These are phyloP conservation scores for Phialophora tarda DNA, from an alignment of 2,329 filamentous ascomycete species.

Conservation along the genomic window DNA sequence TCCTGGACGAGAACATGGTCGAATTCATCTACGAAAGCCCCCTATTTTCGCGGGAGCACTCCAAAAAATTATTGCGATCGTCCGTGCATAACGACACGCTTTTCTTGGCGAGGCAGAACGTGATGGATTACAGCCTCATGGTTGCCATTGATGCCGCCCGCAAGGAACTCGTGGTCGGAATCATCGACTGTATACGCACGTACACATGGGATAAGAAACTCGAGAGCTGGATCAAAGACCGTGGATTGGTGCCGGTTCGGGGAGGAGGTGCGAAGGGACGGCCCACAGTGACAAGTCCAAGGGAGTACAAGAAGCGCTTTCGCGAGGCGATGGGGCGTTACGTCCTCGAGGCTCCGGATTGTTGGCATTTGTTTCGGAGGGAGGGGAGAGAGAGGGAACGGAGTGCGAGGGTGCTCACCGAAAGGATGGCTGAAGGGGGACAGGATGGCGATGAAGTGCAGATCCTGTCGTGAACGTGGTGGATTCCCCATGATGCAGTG, in stretches of 20 bases:
- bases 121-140: slow-evolving; percentile 99
- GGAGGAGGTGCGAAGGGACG: slow-evolving; percentile 71
- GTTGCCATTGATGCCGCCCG: slow-evolving; percentile 90
- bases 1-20: slow-evolving; percentile 98
- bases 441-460: slow-evolving; percentile 27
- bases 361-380: slow-evolving; percentile 53
- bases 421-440: slow-evolving; percentile 25
- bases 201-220: slow-evolving; percentile 99
- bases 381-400: slow-evolving; percentile 30
- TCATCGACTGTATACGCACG: slow-evolving; percentile 97
- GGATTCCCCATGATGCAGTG: neutral
- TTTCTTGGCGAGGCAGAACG: slow-evolving; percentile 90
- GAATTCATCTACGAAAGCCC: slow-evolving; percentile 99
- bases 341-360: slow-evolving; percentile 59
- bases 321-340: slow-evolving; percentile 94
- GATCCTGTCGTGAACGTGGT: slow-evolving; percentile 15
- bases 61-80: slow-evolving; percentile 87
- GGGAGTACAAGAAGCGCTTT: slow-evolving; percentile 96
- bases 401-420: slow-evolving; percentile 16
- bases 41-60: slow-evolving; percentile 92
- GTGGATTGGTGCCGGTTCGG: slow-evolving; percentile 67
- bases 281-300: slow-evolving; percentile 94
- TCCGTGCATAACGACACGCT: slow-evolving; percentile 98
- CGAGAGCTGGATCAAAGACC: slow-evolving; percentile 99
- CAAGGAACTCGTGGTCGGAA: slow-evolving; percentile 93